Base-by-base conservation (phyloP, 148 eudicot genomes). In the Silene uniflora region DNA sequence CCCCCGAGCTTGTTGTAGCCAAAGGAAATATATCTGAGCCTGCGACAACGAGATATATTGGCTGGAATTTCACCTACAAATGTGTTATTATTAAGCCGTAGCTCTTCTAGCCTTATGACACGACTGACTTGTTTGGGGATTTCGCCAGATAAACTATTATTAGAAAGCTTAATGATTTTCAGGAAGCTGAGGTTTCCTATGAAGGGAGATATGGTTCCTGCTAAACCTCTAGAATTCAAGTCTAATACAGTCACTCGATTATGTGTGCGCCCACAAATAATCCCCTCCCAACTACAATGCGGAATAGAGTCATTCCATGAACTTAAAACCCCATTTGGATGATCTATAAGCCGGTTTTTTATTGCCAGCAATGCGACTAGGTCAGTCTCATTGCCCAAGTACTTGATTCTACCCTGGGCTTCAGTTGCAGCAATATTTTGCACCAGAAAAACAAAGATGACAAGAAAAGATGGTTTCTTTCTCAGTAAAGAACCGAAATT, bases 291-390 rank as follows among this genome's bases (percentile, higher is more conserved):
- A 2, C 11, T 16, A 76, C 90, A 87, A 35, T 81, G 78, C 46
- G 60, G 83, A 21, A 65, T 9, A 21, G 88, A 83, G 56, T 72
- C 58, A 49, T 85, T 85, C 90, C 90, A 87, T 17, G 84, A 81
- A 63, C 25, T 29, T 17, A 79, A 62, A 61, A 75, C 69, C 7
- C 75, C 67, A 0, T 55, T 9, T 1, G 82, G 77, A 35, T 73
- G 77, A 35, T 73, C 66, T 7, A 55, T 64, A 4, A 82, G 62
- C 10, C 70, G 1, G 85, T 72, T 76, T 77, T 82, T 87, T 61
- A 88, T 83, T 16, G 78, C 79, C 23, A 83, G 62, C 73, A 87
- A 79, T 35, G 88, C 83, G 77, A 68, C 52, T 13, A 11, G 18
- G 39, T 70, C 73, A 1, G 73, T 70, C 25, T 49, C 39, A 19